Percentiles rank a stretch among this genome's conserved stretches.
phyloP scores from a whole-genome alignment of 345 rosid genomes.

The Eucalyptus virginea region DNA sequence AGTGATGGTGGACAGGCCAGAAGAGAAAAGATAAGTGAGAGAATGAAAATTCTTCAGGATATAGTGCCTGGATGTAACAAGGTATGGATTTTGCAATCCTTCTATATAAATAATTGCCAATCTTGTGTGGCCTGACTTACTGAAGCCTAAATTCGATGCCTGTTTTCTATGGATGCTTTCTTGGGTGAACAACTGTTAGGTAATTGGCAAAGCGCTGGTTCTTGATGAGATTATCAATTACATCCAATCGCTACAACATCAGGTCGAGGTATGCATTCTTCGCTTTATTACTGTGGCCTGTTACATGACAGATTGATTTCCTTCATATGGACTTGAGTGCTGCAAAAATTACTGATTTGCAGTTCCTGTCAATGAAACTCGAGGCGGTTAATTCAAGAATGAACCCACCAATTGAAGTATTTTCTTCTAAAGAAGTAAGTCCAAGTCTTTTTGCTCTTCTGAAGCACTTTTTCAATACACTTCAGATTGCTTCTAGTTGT shows the following conservation, averaged over 20 bases:
- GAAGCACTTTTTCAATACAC: background rate
- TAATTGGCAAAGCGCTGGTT: slow-evolving; percentile 86
- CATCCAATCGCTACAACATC: slow-evolving; percentile 77
- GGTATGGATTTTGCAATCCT: slow-evolving; percentile 18
- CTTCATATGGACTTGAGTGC: background rate
- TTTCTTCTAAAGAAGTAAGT: slow-evolving; percentile 66
- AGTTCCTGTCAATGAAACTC: slow-evolving; percentile 94
- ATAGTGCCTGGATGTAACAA: slow-evolving; percentile 89
- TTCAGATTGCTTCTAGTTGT: background rate
- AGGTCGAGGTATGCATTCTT: slow-evolving; percentile 60
- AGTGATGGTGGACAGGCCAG: slow-evolving; percentile 45
- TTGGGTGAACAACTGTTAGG: slow-evolving; percentile 15
- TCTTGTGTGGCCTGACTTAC: background rate
- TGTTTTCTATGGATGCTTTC: background rate
- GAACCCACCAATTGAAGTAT: slow-evolving; percentile 49
- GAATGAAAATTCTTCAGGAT: slow-evolving; percentile 93
- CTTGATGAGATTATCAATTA: slow-evolving; percentile 91
- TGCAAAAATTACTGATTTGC: slow-evolving; percentile 10
- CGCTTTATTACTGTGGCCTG: background rate
- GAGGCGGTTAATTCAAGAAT: slow-evolving; percentile 74
- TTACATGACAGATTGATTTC: background rate
- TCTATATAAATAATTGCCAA: background rate
- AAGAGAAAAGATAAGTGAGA: slow-evolving; percentile 89
- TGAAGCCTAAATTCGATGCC: background rate
- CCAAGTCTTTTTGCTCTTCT: background rate